Percentiles rank a stretch among this genome's conserved stretches.
These are phyloP conservation scores for Puccinia triticina DNA, from an alignment of 1,284 basidiomycete species.

Conservation along the genomic window DNA sequence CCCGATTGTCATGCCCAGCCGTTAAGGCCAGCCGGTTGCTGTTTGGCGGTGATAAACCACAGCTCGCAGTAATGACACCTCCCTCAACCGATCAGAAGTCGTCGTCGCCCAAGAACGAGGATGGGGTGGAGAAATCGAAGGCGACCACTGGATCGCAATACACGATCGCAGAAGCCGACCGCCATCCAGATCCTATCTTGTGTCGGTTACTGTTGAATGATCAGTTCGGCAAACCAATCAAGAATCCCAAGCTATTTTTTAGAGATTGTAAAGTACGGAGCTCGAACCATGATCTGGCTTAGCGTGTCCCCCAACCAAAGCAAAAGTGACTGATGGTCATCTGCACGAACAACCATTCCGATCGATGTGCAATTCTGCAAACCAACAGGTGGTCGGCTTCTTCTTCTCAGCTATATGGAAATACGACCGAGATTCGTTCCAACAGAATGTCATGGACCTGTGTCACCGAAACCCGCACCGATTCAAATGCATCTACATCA, in stretches of 20 bases:
- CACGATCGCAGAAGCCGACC: not conserved
- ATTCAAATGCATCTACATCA: constrained; percentile 48
- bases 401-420: constrained; percentile 40
- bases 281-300: too few relatives aligned
- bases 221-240: constrained; percentile 37
- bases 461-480: constrained; percentile 34
- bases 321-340: too few relatives aligned
- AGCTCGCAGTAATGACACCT: too few relatives aligned
- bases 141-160: not conserved
- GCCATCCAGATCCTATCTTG: constrained; percentile 29
- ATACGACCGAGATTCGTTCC: constrained; percentile 16
- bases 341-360: not conserved
- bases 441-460: constrained; percentile 30
- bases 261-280: constrained; percentile 38
- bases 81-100: too few relatives aligned
- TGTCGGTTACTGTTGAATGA: constrained; percentile 29
- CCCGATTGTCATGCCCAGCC: too few relatives aligned
- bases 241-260: constrained; percentile 36
- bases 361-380: not conserved
- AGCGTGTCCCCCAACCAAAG: not conserved
- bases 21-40: too few relatives aligned
- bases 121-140: too few relatives aligned
- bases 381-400: constrained; percentile 42
- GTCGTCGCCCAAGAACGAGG: too few relatives aligned
- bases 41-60: too few relatives aligned